Base-by-base conservation (phyloP, 257 asterid genomes). In the Gardenia jasminoides region DNA sequence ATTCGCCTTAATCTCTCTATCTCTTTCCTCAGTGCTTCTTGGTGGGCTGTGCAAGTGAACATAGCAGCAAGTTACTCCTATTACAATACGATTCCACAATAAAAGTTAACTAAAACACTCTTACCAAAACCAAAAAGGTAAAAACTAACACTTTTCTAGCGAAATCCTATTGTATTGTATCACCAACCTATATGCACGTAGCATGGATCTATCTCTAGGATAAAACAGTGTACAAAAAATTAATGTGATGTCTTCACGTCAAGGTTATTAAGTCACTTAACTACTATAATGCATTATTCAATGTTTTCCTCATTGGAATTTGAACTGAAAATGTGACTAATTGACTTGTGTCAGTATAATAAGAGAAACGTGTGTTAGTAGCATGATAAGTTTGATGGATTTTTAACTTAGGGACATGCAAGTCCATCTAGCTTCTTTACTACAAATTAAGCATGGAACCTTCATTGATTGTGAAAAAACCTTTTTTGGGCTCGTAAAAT, bases 11-110 rank as follows among this genome's bases (percentile, higher is more conserved):
- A 82, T 78, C 97, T 86, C 84, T 92, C 98, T 39, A 92, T 91
- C 89, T 94, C 98, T 83, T 87, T 91, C 86, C 86, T 94, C 86
- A 94, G 41, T 67, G 98, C 97, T 78, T 92, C 97, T 86, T 94
- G 97, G 83, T 93, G 98, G 26, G 98, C 98, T 94, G 83, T 24
- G 30, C 50, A 75, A 48, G 68, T 13, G 44, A n/a, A 77, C 4
- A 5, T 6, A 67, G 68, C 36, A 47, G 12, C 48, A 30, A 71
- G 56, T 48, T 11, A 67, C 26, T 4, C 15, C n/a, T 50, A 36
- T 2, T 36, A 36, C 41, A 36, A 36, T 36, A 36, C n/a, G n/a
- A n/a, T n/a, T n/a, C n/a, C n/a, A n/a, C n/a, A n/a, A n/a, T n/a
- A 36, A 36, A 36, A 36, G 41, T 36, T 36, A 5, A 36, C 26